Base-by-base conservation (phyloP, 352 stramenopile genomes). In the Phytophthora fragariaefolia region DNA sequence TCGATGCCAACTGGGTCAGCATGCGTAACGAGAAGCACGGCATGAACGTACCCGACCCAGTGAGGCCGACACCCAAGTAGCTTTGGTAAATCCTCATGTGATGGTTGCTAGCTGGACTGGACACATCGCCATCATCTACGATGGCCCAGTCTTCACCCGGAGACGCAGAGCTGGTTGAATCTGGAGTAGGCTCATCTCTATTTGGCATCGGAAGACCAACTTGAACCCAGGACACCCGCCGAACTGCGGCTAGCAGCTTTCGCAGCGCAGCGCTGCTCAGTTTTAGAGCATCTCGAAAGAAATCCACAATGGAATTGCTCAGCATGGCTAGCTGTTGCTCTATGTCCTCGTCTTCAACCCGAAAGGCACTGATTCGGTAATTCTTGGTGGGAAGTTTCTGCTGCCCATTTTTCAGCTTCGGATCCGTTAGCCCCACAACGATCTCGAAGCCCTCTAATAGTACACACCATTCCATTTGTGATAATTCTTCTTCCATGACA, bases 271-370 rank as follows among this genome's bases (percentile, higher is more conserved):
- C 55, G 58, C 76, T 87, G 53, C 84, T 91, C 3, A 96, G 56
- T 47, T 91, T 89, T 1, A 90, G 67, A 4, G 82, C 85, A 60
- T 92, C 82, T 13, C 77, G 77, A 46, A 96, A 93, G 30, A 95
- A 91, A 71, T 94, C 88, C 15, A 89, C 67, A n/a, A 96, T 90
- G n/a, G 88, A 94, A 46, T 83, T 90, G 30, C 81, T 82, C 7
- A 96, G 69, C 88, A 96, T 96, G 38, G 90, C 71, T 9, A 96
- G 70, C 55, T 96, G 88, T 65, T 96, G 88, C 50, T 96, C 88
- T 1, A 96, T 83, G 43, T 96, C 88, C 76, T 96, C 88, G 55
- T 96, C 80, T 72, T 96, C 84, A 26, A 93, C 69, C 18, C 79
- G 80, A 52, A 94, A 89, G 7, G 83, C 80, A 12, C 77, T 81